Base-by-base conservation (phyloP, 2,329 filamentous ascomycete species). In the Xylariales sp. region DNA sequence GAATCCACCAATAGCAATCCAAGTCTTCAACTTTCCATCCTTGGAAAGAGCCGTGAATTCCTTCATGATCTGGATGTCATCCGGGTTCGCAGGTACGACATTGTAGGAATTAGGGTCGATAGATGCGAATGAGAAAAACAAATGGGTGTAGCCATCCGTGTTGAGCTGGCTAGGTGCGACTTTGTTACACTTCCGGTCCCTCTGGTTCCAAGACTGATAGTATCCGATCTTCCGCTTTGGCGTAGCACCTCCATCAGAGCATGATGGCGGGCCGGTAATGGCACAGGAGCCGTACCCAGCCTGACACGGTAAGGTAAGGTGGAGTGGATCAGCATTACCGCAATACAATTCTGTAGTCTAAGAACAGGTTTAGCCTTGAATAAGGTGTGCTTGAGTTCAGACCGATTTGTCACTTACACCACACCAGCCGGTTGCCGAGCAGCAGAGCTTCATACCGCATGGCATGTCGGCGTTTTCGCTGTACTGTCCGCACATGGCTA, bases 1-100 rank as follows among this genome's bases (percentile, higher is more conserved):
- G 59, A 63, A 70, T 2, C 69, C 68, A 4, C 68, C 68, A 4
- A 72, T 43, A 1, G 62, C 56, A 12, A 72, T 56, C 49, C 55
- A 63, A 0, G 61, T 59, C 42, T 69, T 48, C 0, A 71, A 50
- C 3, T 40, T 46, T 0, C 52, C 47, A 1, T 34, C 12, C 45
- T 66, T 65, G 4, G 25, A 31, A 7, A 67, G 39, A 4, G 31
- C 46, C 0, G 59, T 61, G 8, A 69, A 52, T 1, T 56, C 46
- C 0, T 38, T 35, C 40, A 61, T 64, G 1, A 61, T 40, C 1
- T 42, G 28, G 9, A 36, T 36, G 27, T 46, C 48, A 6, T n/a
- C 15, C 4, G 20, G 14, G 10, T 44, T 21, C 8, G 12, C 36
- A 5, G 50, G 45, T 9, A 25, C 38, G 9, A 60, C 24, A 12